A percentile compares a stretch with the other conserved stretches of the same genome.
These are phyloP conservation scores for Arthrobotrys megalospora DNA, from an alignment of 2,329 filamentous ascomycete genomes.

Conservation along the genomic window DNA sequence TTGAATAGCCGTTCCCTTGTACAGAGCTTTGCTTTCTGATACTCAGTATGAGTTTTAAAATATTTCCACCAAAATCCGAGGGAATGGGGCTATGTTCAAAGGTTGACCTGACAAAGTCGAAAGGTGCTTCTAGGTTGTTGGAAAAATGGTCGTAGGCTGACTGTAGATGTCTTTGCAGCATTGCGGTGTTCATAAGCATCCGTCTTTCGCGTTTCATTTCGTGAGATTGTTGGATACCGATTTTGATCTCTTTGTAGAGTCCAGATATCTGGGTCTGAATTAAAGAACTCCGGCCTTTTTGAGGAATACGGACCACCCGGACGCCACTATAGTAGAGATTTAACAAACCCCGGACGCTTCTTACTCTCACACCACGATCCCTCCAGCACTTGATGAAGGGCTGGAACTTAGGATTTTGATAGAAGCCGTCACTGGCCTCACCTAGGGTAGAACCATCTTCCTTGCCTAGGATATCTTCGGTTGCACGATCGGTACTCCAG, in stretches of 20 bases:
- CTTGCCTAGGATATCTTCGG: conserved; percentile 66
- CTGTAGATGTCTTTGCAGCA: conserved; percentile 70
- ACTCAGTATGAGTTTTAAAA: conserved; percentile 70
- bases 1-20: conserved; percentile 57
- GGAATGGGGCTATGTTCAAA: conserved; percentile 70
- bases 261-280: conserved; percentile 71
- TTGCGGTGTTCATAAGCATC: conserved; percentile 70
- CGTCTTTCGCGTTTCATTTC: conserved; percentile 69
- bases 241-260: conserved; percentile 69
- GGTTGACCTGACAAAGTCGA: conserved; percentile 71
- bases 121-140: conserved; percentile 69
- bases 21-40: conserved; percentile 65
- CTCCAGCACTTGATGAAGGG: conserved; percentile 69
- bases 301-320: conserved; percentile 71
- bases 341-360: conserved; percentile 70
- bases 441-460: conserved; percentile 2
- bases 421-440: conserved; percentile 66
- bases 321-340: conserved; percentile 71
- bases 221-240: conserved; percentile 68
- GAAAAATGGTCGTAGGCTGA: conserved; percentile 72
- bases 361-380: conserved; percentile 68
- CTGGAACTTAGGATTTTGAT: conserved; percentile 67
- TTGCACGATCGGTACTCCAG: conserved; percentile 69
- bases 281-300: conserved; percentile 68
- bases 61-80: conserved; percentile 70